Evolutionary conservation across 495 filamentous ascomycete species (phyloP).

Genomic region (Penicillium crystallinum): DNA sequence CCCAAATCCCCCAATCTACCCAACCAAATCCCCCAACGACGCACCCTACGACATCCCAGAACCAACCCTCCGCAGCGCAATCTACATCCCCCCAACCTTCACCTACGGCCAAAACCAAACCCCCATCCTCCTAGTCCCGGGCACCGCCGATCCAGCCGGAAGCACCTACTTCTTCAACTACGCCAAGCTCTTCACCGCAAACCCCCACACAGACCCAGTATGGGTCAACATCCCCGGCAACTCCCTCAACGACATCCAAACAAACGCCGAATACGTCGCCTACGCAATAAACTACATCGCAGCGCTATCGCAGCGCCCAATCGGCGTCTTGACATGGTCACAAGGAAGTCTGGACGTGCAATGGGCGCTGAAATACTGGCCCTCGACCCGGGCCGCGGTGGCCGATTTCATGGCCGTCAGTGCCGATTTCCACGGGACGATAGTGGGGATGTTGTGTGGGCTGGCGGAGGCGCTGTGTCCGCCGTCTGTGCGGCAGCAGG

Average conservation of each 20-base stretch:
- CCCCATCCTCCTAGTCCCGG: slow-evolving; percentile 43
- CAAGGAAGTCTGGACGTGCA: slow-evolving; percentile 45
- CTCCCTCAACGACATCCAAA: slow-evolving; percentile 36
- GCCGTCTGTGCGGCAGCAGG: slow-evolving; percentile 39
- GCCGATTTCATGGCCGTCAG: slow-evolving; percentile 41
- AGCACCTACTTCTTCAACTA: slow-evolving; percentile 38
- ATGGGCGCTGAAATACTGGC: slow-evolving; percentile 53
- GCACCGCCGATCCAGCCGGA: slow-evolving; percentile 39
- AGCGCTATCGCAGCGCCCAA: slow-evolving; percentile 22
- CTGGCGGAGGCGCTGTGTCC: slow-evolving; percentile 19
- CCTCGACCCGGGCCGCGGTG: slow-evolving; percentile 29
- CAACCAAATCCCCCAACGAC: slow-evolving; percentile 26
- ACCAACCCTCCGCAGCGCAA: slow-evolving; percentile 29
- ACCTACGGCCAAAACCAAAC: slow-evolving; percentile 29
- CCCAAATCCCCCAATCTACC: slow-evolving; percentile 18
- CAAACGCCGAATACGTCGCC: slow-evolving; percentile 39
- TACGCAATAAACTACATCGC: slow-evolving; percentile 41
- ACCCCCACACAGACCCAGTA: slow-evolving; percentile 36
- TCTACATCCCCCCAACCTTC: slow-evolving; percentile 41
- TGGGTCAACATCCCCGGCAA: slow-evolving; percentile 46
- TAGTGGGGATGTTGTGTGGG: slow-evolving; percentile 23
- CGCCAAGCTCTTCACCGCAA: slow-evolving; percentile 31
- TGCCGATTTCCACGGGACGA: slow-evolving; percentile 44
- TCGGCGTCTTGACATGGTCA: slow-evolving; percentile 44
- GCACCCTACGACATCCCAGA: slow-evolving; percentile 42